Percentiles rank a stretch among this genome's conserved stretches.
These are phyloP conservation scores for Colletotrichum sp. DNA, from an alignment of 2,329 filamentous ascomycete species.

Conservation along the genomic window DNA sequence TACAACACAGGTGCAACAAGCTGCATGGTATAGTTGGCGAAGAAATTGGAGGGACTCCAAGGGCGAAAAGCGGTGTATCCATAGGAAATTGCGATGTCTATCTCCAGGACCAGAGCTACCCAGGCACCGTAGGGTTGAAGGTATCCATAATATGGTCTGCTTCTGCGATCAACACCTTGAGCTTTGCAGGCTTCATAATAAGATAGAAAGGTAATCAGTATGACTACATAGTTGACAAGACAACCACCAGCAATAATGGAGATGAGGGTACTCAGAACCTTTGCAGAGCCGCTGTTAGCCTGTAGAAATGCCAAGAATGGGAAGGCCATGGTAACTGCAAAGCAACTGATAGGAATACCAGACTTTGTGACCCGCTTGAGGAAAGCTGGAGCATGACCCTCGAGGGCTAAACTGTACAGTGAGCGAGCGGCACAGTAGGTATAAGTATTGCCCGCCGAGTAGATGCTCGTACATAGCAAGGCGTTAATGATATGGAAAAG, in stretches of 20 bases:
- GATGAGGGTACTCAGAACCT: constrained; percentile 70
- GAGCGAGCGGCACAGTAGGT: constrained; percentile 61
- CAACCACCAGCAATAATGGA: constrained; percentile 64
- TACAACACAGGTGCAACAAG: constrained; percentile 63
- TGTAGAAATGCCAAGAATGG: constrained; percentile 18
- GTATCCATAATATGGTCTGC: constrained; percentile 69
- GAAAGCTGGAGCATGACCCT: constrained; percentile 53
- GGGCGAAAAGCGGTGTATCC: constrained; percentile 67
- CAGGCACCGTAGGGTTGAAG: constrained; percentile 68
- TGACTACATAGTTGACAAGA: constrained; percentile 16
- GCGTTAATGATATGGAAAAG: constrained; percentile 72
- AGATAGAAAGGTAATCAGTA: constrained; percentile 60
- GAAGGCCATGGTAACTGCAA: constrained; percentile 10
- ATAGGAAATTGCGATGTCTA: constrained; percentile 65
- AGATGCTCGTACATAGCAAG: constrained; percentile 60
- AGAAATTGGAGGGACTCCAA: constrained; percentile 64
- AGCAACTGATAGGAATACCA: constrained; percentile 31
- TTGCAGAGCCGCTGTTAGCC: constrained; percentile 53
- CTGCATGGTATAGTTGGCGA: constrained; percentile 68
- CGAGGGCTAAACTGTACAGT: constrained; percentile 59
- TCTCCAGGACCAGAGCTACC: constrained; percentile 60
- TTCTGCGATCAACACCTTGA: constrained; percentile 60
- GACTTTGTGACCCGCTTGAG: constrained; percentile 33
- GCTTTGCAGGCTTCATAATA: constrained; percentile 62
- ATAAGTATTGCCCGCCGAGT: constrained; percentile 61